phyloP scores from a whole-genome alignment of 2,329 filamentous ascomycete species.

The Aspergillus tanneri region DNA sequence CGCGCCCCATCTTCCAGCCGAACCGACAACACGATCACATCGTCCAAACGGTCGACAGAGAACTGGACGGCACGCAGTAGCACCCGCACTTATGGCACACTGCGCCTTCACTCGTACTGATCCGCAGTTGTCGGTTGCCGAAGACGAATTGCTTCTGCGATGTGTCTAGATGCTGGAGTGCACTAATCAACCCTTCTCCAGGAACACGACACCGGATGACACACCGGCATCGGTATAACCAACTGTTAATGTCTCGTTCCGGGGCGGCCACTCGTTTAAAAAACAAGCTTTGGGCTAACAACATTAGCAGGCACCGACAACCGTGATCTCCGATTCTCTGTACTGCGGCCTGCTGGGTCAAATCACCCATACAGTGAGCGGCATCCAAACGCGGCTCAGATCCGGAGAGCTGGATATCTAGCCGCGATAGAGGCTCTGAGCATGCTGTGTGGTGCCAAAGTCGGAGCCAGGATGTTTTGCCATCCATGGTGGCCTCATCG shows the following conservation, averaged over 20 bases:
- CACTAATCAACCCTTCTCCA: not conserved
- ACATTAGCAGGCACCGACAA: not conserved
- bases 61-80: slow-evolving; percentile 1
- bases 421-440: not conserved
- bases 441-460: not conserved
- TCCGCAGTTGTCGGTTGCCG: not conserved
- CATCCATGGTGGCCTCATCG: slow-evolving; percentile 1
- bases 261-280: not conserved
- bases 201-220: slow-evolving; percentile 4
- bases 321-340: not conserved
- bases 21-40: slow-evolving; percentile 1
- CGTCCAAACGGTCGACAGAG: not conserved
- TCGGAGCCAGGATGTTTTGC: not conserved
- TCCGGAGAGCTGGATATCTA: not conserved
- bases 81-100: slow-evolving; percentile 2
- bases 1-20: slow-evolving; percentile 1
- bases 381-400: slow-evolving; percentile 1
- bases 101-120: not conserved
- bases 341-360: not conserved
- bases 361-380: not conserved
- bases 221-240: not conserved
- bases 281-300: slow-evolving; percentile 5
- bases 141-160: slow-evolving; percentile 1
- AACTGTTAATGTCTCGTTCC: not conserved
- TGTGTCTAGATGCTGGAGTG: not conserved